Evolutionary conservation across 805 yeast species (phyloP).

Genomic region (Suhomyces emberorum): DNA sequence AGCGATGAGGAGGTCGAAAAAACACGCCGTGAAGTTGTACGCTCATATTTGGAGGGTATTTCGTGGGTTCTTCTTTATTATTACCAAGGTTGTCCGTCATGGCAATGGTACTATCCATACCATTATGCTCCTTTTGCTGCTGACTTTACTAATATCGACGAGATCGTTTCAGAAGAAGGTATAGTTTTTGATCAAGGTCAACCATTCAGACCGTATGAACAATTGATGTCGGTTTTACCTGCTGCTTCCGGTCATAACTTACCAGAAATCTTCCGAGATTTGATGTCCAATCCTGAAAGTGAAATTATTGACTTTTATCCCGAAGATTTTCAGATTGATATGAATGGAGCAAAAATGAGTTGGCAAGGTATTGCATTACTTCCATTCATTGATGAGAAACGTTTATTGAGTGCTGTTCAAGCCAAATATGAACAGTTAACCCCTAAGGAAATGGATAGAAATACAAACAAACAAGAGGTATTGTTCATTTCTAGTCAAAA

Average conservation of each 20-base stretch:
- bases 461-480: slow-evolving; percentile 67
- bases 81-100: slow-evolving; percentile 96
- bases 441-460: slow-evolving; percentile 65
- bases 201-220: slow-evolving; percentile 90
- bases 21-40: slow-evolving; percentile 58
- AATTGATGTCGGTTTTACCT: slow-evolving; percentile 90
- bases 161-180: slow-evolving; percentile 41
- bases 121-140: slow-evolving; percentile 98
- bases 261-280: slow-evolving; percentile 74
- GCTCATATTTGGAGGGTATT: slow-evolving; percentile 85
- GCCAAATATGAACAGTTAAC: slow-evolving; percentile 61
- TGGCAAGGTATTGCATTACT: slow-evolving; percentile 93
- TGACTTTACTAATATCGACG: slow-evolving; percentile 63
- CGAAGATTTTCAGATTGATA: slow-evolving; percentile 80
- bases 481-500: slow-evolving; percentile 65
- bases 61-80: slow-evolving; percentile 95
- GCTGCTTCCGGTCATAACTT: slow-evolving; percentile 87
- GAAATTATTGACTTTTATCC: slow-evolving; percentile 92
- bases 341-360: slow-evolving; percentile 92
- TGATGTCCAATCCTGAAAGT: slow-evolving; percentile 77
- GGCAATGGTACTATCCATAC: slow-evolving; percentile 97
- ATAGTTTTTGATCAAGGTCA: slow-evolving; percentile 62
- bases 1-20: slow-evolving; percentile 53
- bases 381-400: slow-evolving; percentile 85
- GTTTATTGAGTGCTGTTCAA: slow-evolving; percentile 65